Evolutionary conservation across 495 filamentous ascomycete species (phyloP).

Genomic region (Penicillium waksmanii): DNA sequence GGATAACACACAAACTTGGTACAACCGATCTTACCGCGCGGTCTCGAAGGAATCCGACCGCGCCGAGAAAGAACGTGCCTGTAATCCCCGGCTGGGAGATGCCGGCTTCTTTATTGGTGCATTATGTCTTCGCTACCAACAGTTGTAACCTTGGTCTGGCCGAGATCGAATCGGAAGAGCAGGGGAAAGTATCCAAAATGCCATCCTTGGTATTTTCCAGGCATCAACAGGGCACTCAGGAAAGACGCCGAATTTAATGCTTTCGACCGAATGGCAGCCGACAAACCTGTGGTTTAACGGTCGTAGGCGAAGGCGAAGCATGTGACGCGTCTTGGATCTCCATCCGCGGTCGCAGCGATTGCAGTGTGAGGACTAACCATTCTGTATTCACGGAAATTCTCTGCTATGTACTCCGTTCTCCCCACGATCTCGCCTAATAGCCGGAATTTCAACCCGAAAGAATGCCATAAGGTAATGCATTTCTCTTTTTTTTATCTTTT

Average conservation of each 20-base stretch:
- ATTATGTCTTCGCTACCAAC: neutral
- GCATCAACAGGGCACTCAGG: neutral
- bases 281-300: neutral
- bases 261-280: neutral
- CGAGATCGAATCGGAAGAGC: slow-evolving; percentile 1
- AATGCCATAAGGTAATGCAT: neutral
- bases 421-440: no score
- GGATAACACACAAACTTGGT: neutral
- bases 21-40: neutral
- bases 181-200: neutral
- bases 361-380: no score
- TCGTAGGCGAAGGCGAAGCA: neutral
- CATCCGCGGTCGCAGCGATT: neutral
- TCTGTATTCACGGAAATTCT: no score
- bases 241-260: neutral
- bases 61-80: neutral
- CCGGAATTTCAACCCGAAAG: no score
- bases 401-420: no score
- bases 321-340: neutral
- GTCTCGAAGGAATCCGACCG: neutral
- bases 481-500: neutral
- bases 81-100: neutral
- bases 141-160: neutral
- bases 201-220: neutral
- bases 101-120: slow-evolving; percentile 5